phyloP scores from a whole-genome alignment of 345 rosid genomes.

The Eucalyptus pauciflora region DNA sequence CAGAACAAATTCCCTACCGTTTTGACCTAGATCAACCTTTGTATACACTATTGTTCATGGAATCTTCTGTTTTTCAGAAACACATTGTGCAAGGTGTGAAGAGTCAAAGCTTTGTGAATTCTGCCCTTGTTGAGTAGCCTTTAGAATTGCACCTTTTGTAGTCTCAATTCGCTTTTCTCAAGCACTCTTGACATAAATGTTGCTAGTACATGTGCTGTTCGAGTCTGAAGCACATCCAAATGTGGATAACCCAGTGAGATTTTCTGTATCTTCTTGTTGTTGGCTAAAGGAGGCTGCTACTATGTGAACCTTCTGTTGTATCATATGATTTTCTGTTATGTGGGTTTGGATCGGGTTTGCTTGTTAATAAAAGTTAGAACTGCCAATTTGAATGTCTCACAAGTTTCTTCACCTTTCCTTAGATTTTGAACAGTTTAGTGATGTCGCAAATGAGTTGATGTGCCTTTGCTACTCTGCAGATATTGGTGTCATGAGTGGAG shows the following conservation, averaged over 20 bases:
- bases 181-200: neutral
- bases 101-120: neutral
- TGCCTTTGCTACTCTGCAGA: constrained; percentile 26
- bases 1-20: neutral
- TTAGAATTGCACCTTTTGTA: neutral
- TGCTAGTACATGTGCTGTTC: neutral
- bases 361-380: neutral
- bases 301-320: neutral
- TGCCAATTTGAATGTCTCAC: neutral
- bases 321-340: neutral
- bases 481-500: constrained; percentile 99
- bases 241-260: neutral
- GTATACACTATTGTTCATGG: neutral
- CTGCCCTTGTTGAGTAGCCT: neutral
- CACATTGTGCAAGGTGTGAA: neutral
- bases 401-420: neutral
- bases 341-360: neutral
- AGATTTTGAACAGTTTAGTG: neutral
- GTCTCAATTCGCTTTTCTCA: neutral
- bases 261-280: neutral
- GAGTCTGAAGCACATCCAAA: neutral
- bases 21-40: neutral
- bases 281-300: neutral
- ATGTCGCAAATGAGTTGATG: neutral
- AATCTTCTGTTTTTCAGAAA: neutral